phyloP scores from a whole-genome alignment of 768 basidiomycete genomes.

The Trametes villosa region DNA sequence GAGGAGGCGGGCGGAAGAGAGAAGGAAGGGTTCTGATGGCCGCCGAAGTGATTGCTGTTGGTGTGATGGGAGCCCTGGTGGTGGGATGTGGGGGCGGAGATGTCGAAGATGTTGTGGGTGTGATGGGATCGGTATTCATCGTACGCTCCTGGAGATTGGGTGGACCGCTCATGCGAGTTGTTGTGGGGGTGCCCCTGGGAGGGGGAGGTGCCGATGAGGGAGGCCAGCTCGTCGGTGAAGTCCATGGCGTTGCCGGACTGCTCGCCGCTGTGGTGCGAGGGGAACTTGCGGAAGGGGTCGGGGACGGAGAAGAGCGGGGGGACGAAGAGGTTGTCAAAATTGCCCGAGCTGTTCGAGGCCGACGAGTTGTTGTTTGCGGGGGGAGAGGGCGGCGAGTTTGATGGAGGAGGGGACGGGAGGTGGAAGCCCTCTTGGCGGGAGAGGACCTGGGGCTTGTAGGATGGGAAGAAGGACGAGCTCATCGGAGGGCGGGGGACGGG shows the following conservation, averaged over 20 bases:
- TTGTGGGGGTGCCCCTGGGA: slow-evolving; percentile 32
- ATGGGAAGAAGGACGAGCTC: slow-evolving; percentile 32
- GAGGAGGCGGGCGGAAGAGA: slow-evolving; percentile 36
- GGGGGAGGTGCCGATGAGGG: slow-evolving; percentile 50
- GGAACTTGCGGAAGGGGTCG: slow-evolving; percentile 60
- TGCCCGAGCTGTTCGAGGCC: slow-evolving; percentile 18
- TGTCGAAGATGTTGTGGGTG: slow-evolving; percentile 66
- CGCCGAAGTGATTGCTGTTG: slow-evolving; percentile 21
- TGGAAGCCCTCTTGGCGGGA: slow-evolving; percentile 76
- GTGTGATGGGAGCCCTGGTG: slow-evolving; percentile 35
- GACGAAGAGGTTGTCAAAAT: slow-evolving; percentile 47
- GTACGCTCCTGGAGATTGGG: slow-evolving; percentile 39
- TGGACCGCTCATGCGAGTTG: slow-evolving; percentile 48
- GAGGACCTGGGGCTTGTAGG: slow-evolving; percentile 59
- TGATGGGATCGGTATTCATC: slow-evolving; percentile 41
- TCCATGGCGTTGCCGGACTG: slow-evolving; percentile 46
- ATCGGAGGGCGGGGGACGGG: slow-evolving; percentile 17
- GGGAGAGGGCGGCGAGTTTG: slow-evolving; percentile 36
- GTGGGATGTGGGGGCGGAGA: slow-evolving; percentile 50
- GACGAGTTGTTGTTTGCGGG: slow-evolving; percentile 32
- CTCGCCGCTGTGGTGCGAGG: slow-evolving; percentile 33
- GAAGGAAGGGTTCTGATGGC: slow-evolving; percentile 32
- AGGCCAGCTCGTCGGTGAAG: slow-evolving; percentile 71
- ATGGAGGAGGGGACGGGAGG: slow-evolving; percentile 50
- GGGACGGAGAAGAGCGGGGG: slow-evolving; percentile 51